Conservation (phyloP, 345 rosid genomes). For the Geranium brycei region DNA sequence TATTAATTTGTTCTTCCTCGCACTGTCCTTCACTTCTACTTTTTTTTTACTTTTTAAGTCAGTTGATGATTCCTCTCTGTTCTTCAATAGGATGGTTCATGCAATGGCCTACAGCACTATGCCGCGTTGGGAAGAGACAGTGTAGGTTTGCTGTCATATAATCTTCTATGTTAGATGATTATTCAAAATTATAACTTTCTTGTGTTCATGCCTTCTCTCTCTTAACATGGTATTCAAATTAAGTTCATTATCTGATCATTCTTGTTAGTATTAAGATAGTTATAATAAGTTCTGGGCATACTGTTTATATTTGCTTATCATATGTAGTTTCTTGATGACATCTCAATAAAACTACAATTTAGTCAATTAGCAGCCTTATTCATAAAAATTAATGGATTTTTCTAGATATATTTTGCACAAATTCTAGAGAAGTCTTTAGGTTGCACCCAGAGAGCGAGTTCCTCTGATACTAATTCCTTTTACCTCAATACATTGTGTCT, state of each 20-base stretch:
- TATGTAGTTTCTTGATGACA: neutral
- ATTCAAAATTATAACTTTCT: neutral
- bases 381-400: neutral
- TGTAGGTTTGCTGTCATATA: constrained; percentile 36
- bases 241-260: neutral
- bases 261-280: neutral
- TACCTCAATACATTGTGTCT: too few relatives aligned
- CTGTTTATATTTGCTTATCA: neutral
- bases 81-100: constrained; percentile 71
- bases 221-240: neutral
- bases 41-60: neutral
- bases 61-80: neutral
- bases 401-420: neutral
- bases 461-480: neutral
- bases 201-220: neutral
- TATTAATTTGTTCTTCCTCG: neutral
- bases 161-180: neutral
- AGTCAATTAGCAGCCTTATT: neutral
- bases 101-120: constrained; percentile 97
- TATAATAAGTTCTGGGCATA: neutral
- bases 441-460: neutral
- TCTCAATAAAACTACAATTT: neutral
- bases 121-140: constrained; percentile 94
- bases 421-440: neutral
- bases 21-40: neutral